Conservation (phyloP, 108 stramenopile genomes). For the Cyclotella sp. region DNA sequence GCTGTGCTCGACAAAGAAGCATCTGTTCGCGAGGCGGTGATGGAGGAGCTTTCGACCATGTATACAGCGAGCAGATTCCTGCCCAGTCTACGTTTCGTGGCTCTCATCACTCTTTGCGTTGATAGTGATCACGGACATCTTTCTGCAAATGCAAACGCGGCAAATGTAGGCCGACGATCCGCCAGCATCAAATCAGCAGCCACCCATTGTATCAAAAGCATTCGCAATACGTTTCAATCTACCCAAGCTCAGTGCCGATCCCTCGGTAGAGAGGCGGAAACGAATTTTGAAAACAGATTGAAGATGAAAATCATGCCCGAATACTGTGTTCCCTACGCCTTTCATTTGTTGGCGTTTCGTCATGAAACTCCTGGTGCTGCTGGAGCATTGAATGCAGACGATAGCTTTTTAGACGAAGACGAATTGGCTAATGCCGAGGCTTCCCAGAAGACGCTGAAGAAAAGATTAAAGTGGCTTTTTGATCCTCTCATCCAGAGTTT, state of each 20-base stretch:
- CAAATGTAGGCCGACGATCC: slow-evolving; percentile 65
- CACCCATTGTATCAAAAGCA: slow-evolving; percentile 50
- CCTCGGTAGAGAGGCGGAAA: slow-evolving; percentile 66
- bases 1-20: slow-evolving; percentile 68
- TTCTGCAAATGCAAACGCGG: slow-evolving; percentile 67
- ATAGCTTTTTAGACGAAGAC: slow-evolving; percentile 47
- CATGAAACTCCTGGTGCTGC: slow-evolving; percentile 69
- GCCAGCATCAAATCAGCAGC: slow-evolving; percentile 63
- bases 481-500: slow-evolving; percentile 86
- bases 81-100: slow-evolving; percentile 77
- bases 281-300: slow-evolving; percentile 65
- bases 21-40: slow-evolving; percentile 61
- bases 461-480: slow-evolving; percentile 84
- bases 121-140: slow-evolving; percentile 68
- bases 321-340: slow-evolving; percentile 78
- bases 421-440: slow-evolving; percentile 40
- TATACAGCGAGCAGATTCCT: slow-evolving; percentile 70
- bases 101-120: slow-evolving; percentile 68
- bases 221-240: slow-evolving; percentile 70
- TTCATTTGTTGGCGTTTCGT: slow-evolving; percentile 81
- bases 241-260: slow-evolving; percentile 66
- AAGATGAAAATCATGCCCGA: slow-evolving; percentile 88
- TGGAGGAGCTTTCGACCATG: slow-evolving; percentile 75
- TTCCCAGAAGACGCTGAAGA: slow-evolving; percentile 60
- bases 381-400: slow-evolving; percentile 43